Evolutionary conservation across 2,329 filamentous ascomycete genomes (phyloP).

Genomic region (Sordariomycetes sp.): DNA sequence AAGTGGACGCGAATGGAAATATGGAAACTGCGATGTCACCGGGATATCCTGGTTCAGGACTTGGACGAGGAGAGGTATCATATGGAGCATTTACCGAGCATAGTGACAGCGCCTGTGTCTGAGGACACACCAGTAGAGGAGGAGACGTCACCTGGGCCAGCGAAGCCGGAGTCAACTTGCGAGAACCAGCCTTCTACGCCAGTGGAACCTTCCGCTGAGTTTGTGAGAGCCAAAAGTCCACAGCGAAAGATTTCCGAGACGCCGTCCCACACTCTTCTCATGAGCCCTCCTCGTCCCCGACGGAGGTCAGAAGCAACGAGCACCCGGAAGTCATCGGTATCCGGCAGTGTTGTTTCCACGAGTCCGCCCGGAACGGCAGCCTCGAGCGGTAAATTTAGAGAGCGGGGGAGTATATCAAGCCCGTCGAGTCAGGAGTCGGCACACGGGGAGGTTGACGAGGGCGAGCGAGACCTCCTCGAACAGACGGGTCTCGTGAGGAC

Average conservation of each 20-base stretch:
- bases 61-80: slow-evolving; percentile 55
- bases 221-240: neutral
- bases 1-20: slow-evolving; percentile 94
- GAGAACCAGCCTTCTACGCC: neutral
- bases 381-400: neutral
- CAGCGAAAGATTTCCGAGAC: neutral
- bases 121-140: neutral
- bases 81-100: neutral
- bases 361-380: neutral
- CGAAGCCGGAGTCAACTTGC: neutral
- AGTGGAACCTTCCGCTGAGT: neutral
- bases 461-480: slow-evolving; percentile 53
- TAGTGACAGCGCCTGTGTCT: neutral
- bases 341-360: neutral
- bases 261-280: neutral
- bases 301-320: slow-evolving; percentile 2
- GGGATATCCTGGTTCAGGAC: slow-evolving; percentile 75
- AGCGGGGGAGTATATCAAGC: slow-evolving; percentile 11
- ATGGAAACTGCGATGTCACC: slow-evolving; percentile 82
- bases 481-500: slow-evolving; percentile 51
- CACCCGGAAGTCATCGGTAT: neutral
- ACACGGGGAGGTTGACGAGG: slow-evolving; percentile 43
- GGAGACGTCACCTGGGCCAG: neutral
- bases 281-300: neutral
- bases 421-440: neutral